A percentile compares a stretch with the other conserved stretches of the same genome.
Conservation (phyloP, 768 basidiomycete genomes). For the Pseudohyphozyma bogoriensis region DNA sequence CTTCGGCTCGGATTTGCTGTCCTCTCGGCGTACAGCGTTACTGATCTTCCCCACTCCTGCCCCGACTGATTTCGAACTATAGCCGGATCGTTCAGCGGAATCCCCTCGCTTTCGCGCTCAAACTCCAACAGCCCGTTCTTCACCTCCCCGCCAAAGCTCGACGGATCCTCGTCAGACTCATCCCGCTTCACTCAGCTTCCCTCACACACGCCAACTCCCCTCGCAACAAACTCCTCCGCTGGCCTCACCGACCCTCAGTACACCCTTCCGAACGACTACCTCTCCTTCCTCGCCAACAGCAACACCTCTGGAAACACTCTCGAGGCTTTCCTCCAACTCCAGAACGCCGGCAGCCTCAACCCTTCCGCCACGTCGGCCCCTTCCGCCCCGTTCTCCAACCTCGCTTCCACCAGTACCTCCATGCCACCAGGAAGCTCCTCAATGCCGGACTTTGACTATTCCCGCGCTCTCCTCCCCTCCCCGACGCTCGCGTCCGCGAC, state of each 20-base stretch:
- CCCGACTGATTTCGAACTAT: no score
- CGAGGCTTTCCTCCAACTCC: conserved; percentile 4
- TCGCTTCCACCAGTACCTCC: background rate
- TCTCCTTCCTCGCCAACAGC: conserved; percentile 13
- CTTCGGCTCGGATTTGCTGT: no score
- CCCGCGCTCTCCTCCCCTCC: background rate
- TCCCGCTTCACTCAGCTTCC: conserved; percentile 22
- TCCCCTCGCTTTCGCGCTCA: no score
- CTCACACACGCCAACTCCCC: conserved; percentile 7
- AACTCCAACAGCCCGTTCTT: background rate
- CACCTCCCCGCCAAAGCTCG: background rate
- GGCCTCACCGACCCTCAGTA: conserved; percentile 1
- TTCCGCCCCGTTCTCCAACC: background rate
- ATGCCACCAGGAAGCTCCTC: conserved; percentile 3
- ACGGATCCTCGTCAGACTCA: background rate
- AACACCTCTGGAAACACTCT: conserved; percentile 12
- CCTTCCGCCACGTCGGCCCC: background rate
- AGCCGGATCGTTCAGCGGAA: no score
- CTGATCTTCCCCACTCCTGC: no score
- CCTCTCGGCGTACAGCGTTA: no score
- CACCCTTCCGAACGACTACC: conserved; percentile 10
- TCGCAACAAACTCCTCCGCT: background rate
- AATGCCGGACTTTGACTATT: conserved; percentile 1
- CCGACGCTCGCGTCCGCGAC: background rate
- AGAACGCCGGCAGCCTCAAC: background rate